Evolutionary conservation across 345 rosid species (phyloP), one percentile per base, ranked within the genome.

Genomic region (Arabidopsis suecica): DNA sequence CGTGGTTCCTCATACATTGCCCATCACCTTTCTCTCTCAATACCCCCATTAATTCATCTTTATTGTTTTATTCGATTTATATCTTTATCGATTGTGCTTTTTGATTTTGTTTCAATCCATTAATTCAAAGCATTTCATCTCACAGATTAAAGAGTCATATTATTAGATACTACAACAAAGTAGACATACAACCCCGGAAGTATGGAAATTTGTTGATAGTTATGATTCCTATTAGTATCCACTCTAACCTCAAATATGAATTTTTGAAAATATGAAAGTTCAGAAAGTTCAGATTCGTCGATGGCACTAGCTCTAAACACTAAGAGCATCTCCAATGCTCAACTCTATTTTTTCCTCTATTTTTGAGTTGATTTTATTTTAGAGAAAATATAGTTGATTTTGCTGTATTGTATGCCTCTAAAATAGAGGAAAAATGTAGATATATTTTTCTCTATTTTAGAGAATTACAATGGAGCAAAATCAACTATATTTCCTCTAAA

Each of bases 1-100:
- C 66, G 61, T 70, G 72, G 71, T 70, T 70, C 4, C 61, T 70
- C 76, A 69, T 70, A 77, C 80, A 77, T 77, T 55, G 61, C 71
- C 71, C 71, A 77, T 70, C 71, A 63, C 59, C 72, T 32, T 51
- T 71, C 59, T 63, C 71, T 70, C 33, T 75, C 78, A 61, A 48
- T 61, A 25, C 75, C 50, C 50, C 72, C 71, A 44, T 57, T 56
- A n/a, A 4, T 56, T 55, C 5, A 10, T 58, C 44, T 22, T 32
- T 63, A 8, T 25, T 9, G 37, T 74, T 57, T 30, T 12, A 18
- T 65, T 44, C 56, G 5, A 33, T 65, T 65, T 62, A 0, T 22
- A 11, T 20, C 3, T 45, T 74, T 36, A 30, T 57, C 25, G 28
- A 28, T 54, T 28, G 6, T 50, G 42, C 23, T 50, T 57, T 60